These are phyloP conservation scores for Vanrija pseudolonga DNA, from an alignment of 1,284 basidiomycete genomes.

Conservation along the genomic window DNA sequence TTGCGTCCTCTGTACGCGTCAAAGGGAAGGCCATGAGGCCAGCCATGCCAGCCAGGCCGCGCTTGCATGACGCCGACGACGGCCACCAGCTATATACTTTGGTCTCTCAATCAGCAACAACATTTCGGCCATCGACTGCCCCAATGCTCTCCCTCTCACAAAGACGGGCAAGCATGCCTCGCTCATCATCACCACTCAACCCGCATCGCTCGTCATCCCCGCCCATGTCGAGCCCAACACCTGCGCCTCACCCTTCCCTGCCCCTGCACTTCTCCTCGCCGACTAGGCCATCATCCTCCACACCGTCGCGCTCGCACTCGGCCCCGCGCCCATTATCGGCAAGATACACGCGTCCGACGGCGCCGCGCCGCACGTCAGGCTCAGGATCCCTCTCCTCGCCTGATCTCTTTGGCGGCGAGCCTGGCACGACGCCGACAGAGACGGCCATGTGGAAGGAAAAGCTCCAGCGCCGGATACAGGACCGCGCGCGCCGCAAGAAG, in stretches of 20 bases:
- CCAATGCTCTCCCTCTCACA: conserved; percentile 11
- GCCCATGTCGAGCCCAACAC: conserved; percentile 22
- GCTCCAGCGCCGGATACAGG: conserved; percentile 31
- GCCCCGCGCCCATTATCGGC: conserved; percentile 10
- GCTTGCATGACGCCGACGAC: no score
- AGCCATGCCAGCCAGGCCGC: no score
- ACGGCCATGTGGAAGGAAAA: conserved; percentile 39
- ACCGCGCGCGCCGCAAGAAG: conserved; percentile 27
- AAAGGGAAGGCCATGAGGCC: no score
- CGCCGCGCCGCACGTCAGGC: not conserved
- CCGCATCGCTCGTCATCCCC: conserved; percentile 26
- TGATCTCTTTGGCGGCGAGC: conserved; percentile 32
- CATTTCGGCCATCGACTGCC: not conserved
- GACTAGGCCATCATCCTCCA: conserved; percentile 5
- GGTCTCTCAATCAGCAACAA: no score
- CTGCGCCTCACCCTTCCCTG: conserved; percentile 4
- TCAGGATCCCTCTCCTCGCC: not conserved
- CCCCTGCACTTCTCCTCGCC: conserved; percentile 11
- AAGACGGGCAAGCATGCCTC: conserved; percentile 3
- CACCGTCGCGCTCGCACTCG: not conserved
- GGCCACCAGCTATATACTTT: no score
- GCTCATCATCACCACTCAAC: conserved; percentile 38
- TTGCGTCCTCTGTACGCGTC: no score
- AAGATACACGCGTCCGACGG: conserved; percentile 12
- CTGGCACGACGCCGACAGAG: conserved; percentile 34